A percentile compares a stretch with the other conserved stretches of the same genome.
Evolutionary conservation across 2,329 filamentous ascomycete genomes (phyloP).

Genomic region (Penicillium hesseltinei): DNA sequence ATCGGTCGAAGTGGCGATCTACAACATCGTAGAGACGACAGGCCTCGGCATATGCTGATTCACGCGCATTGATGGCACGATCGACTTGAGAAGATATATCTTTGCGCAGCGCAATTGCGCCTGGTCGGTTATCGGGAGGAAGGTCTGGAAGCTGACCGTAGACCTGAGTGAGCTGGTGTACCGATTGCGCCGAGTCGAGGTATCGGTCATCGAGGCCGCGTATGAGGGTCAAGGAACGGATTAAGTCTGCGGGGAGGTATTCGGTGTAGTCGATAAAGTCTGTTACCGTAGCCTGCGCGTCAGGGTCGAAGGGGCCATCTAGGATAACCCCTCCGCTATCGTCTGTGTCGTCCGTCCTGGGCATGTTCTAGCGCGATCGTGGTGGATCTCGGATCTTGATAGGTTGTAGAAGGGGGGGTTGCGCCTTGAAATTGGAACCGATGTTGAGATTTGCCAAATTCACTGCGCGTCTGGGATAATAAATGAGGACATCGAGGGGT

Average conservation of each 20-base stretch:
- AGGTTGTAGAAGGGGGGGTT: not conserved
- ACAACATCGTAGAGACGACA: constrained; percentile 57
- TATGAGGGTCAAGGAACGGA: constrained; percentile 63
- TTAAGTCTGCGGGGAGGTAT: constrained; percentile 64
- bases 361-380: constrained; percentile 15
- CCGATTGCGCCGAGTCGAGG: constrained; percentile 39
- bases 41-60: constrained; percentile 57
- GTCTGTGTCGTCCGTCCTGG: constrained; percentile 44
- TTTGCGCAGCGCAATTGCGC: constrained; percentile 52
- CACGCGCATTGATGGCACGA: constrained; percentile 54
- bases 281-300: constrained; percentile 64
- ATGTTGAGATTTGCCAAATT: not conserved
- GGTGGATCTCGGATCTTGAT: not conserved
- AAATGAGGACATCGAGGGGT: constrained; percentile 12
- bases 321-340: constrained; percentile 44
- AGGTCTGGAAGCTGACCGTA: constrained; percentile 53
- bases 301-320: constrained; percentile 58
- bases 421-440: not conserved
- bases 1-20: constrained; percentile 56
- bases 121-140: constrained; percentile 49
- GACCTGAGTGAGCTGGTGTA: constrained; percentile 44
- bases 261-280: constrained; percentile 69
- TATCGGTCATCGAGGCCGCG: constrained; percentile 49
- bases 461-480: not conserved
- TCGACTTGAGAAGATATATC: constrained; percentile 58